phyloP scores from a whole-genome alignment of 257 asterid species.

The Capsicum baccatum region DNA sequence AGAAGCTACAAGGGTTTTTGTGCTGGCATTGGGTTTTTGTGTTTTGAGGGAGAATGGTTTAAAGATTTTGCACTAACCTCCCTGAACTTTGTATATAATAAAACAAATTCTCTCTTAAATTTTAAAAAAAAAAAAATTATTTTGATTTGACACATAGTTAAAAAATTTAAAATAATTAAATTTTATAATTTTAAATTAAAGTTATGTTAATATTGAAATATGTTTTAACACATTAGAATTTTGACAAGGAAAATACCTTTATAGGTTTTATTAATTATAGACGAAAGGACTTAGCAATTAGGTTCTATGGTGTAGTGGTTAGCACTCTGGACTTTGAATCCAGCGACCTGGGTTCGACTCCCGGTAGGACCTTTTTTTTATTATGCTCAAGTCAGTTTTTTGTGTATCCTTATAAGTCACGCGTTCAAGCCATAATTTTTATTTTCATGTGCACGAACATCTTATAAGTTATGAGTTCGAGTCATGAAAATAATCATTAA shows the following conservation, averaged over 20 bases:
- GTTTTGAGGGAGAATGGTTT: background rate
- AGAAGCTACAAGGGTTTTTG: conserved; percentile 11
- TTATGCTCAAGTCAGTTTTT: background rate
- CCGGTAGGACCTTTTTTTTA: conserved; percentile 78
- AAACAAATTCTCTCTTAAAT: too few relatives aligned
- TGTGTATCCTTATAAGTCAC: background rate
- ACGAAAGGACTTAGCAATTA: background rate
- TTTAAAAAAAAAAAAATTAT: fast-evolving
- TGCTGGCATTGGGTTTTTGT: background rate
- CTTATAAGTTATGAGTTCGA: background rate
- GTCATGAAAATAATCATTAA: background rate
- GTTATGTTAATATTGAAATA: too few relatives aligned
- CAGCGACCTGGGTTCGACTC: conserved; percentile 99
- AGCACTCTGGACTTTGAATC: conserved; percentile 99
- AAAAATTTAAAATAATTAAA: too few relatives aligned
- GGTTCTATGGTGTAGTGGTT: conserved; percentile 84
- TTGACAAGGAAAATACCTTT: too few relatives aligned
- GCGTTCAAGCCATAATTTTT: background rate
- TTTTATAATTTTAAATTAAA: too few relatives aligned
- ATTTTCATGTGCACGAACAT: background rate
- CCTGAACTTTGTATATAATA: background rate
- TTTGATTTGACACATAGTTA: too few relatives aligned
- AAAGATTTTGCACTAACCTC: background rate
- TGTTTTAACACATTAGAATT: too few relatives aligned
- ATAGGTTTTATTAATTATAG: too few relatives aligned